A percentile compares a stretch with the other conserved stretches of the same genome.
These are phyloP conservation scores for Flaveria sonorensis DNA, from an alignment of 129 eudicot genomes.

Conservation along the genomic window DNA sequence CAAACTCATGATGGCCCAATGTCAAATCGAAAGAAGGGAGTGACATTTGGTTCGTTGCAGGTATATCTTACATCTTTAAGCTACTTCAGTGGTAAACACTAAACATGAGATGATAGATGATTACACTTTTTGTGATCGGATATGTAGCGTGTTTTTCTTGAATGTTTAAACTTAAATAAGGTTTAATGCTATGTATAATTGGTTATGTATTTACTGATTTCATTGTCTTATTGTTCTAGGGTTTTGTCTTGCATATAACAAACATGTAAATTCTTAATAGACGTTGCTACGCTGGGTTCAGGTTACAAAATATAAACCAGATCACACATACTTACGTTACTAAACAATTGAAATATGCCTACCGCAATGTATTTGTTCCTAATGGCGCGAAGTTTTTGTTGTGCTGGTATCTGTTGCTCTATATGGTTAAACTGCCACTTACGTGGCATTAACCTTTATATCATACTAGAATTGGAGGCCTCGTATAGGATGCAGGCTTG, in stretches of 20 bases:
- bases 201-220: not conserved
- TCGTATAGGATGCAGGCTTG: not conserved
- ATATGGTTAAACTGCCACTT: not conserved
- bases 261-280: not conserved
- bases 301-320: not conserved
- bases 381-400: conserved; percentile 13
- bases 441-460: not conserved
- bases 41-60: conserved; percentile 72
- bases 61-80: conserved; percentile 31
- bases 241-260: not conserved
- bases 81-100: not conserved
- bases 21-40: conserved; percentile 77
- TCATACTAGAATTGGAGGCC: conserved; percentile 1
- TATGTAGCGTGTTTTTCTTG: not conserved
- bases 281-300: not conserved
- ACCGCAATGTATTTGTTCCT: not conserved
- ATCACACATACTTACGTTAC: not conserved
- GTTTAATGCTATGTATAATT: not conserved
- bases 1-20: conserved; percentile 84
- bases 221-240: not conserved
- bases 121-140: not conserved
- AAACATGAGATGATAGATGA: conserved; percentile 12
- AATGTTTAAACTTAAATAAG: not conserved
- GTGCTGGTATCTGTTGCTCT: not conserved
- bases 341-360: not conserved